Base-by-base conservation (phyloP, 1,139 yeast species). In the Suhomyces panamericanus region DNA sequence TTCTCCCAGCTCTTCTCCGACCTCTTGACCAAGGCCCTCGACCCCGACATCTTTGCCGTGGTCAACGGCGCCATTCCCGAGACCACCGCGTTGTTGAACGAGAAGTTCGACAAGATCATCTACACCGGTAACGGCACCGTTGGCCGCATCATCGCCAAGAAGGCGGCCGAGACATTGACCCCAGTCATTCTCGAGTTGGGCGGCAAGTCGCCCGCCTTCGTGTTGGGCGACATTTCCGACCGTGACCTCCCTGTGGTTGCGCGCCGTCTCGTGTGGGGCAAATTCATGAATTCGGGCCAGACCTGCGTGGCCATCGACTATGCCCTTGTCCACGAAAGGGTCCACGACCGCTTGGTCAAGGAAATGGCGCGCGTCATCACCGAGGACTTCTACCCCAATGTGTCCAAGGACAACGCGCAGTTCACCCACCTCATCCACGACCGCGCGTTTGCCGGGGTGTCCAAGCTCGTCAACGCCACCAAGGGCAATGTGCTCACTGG, bases 221-320 rank as follows among this genome's bases (percentile, higher is more conserved):
- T 90, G 10, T 78, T 90, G 42, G 71, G 76, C 37, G 72, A 77
- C 40, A 70, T 78, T 39, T 53, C 55, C 8, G 77, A 70, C 43
- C 57, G 57, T 31, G 75, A 82, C 53, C 53, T 87, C 42, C 64
- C 66, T 16, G 64, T 73, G 0, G 74, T 87, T n/a, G 82, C 90
- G 14, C 75, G 75, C 49, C 78, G 96, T 64, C 67, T 87, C 14
- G 75, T 80, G 5, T 87, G 95, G 88, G 93, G 93, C 29, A 80
- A 85, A 53, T 85, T 84, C 57, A 69, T 80, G 34, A 90, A 88
- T 60, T 81, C 85, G n/a, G 97, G 97, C 26, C 97, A 90, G 66
- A 83, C 95, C 1, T 90, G 97, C 70, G 88, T 89, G 36, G 88
- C 95, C 2, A 86, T 90, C 9, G 98, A 91, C 65, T 91, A 89